These are phyloP conservation scores for Bifiguratus adelaidae DNA, from an alignment of 192 early-diverging fungal species.

Conservation along the genomic window DNA sequence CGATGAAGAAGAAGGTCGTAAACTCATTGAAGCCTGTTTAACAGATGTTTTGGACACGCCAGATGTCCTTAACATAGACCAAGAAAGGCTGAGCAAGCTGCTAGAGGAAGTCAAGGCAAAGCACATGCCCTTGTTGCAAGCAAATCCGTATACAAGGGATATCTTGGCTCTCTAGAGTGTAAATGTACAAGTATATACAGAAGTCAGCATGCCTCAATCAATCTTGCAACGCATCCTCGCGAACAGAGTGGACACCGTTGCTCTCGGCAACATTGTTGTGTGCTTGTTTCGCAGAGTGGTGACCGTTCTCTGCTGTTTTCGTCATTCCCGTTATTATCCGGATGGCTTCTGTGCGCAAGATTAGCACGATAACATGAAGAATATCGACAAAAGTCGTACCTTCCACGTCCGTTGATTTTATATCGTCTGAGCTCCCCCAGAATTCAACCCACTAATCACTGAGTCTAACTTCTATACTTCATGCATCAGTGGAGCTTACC, in stretches of 20 bases:
- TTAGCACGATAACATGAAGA: no score
- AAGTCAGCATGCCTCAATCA: no score
- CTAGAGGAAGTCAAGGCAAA: conserved; percentile 37
- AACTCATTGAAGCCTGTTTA: conserved; percentile 9
- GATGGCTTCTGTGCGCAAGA: no score
- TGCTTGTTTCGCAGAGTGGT: no score
- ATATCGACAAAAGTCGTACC: no score
- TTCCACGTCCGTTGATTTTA: conserved; percentile 11
- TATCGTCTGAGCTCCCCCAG: conserved; percentile 18
- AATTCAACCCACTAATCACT: conserved; percentile 10
- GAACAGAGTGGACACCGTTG: no score
- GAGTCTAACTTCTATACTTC: background rate
- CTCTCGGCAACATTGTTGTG: no score
- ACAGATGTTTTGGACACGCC: conserved; percentile 38
- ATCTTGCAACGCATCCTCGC: no score
- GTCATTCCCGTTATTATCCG: no score
- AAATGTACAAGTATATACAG: no score
- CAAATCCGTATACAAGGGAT: conserved; percentile 52
- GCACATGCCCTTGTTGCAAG: conserved; percentile 41
- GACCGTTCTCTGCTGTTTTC: no score
- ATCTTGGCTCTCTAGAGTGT: no score
- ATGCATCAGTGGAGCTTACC: conserved; percentile 1
- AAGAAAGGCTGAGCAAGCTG: conserved; percentile 18
- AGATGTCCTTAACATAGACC: conserved; percentile 21
- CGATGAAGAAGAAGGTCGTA: conserved; percentile 30